Percentiles rank a stretch among this genome's conserved stretches.
Conservation (phyloP, 2,329 filamentous ascomycete genomes). For the Blastomyces gilchristii region DNA sequence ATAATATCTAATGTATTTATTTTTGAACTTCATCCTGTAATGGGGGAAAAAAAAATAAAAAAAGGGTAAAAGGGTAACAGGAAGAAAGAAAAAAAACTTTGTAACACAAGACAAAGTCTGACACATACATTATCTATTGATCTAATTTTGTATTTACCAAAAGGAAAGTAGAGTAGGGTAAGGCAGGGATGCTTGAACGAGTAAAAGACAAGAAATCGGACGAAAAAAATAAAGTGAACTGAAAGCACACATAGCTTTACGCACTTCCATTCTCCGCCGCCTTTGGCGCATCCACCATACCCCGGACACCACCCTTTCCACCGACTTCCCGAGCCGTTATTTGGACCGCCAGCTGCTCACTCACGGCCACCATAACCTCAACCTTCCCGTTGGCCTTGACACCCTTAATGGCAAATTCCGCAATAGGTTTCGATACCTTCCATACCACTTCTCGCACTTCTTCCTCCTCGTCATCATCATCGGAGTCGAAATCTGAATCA, state of each 20-base stretch:
- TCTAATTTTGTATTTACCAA: slow-evolving; percentile 7
- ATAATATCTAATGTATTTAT: slow-evolving; percentile 4
- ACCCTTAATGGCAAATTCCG: slow-evolving; percentile 72
- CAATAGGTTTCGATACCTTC: slow-evolving; percentile 74
- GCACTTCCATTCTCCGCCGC: slow-evolving; percentile 27
- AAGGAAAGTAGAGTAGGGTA: background rate
- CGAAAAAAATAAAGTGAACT: slow-evolving; percentile 2
- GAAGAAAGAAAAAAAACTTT: background rate
- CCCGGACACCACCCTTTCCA: slow-evolving; percentile 72
- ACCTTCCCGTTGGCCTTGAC: slow-evolving; percentile 85
- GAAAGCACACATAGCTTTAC: slow-evolving; percentile 6
- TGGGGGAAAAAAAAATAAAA: background rate
- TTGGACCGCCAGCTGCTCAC: slow-evolving; percentile 65
- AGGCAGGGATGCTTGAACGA: background rate
- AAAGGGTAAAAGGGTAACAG: background rate
- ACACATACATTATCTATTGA: slow-evolving; percentile 6
- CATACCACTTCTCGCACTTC: slow-evolving; percentile 83
- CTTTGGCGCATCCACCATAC: slow-evolving; percentile 40
- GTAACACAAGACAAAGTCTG: background rate
- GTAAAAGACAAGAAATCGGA: background rate
- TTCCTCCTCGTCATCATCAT: slow-evolving; percentile 56
- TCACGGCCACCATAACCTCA: slow-evolving; percentile 85
- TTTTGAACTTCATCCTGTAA: background rate
- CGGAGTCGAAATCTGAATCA: slow-evolving; percentile 52
- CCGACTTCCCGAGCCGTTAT: slow-evolving; percentile 79